Evolutionary conservation across 164 flowering plant species (phyloP).

Genomic region (Hamamelis virginiana): DNA sequence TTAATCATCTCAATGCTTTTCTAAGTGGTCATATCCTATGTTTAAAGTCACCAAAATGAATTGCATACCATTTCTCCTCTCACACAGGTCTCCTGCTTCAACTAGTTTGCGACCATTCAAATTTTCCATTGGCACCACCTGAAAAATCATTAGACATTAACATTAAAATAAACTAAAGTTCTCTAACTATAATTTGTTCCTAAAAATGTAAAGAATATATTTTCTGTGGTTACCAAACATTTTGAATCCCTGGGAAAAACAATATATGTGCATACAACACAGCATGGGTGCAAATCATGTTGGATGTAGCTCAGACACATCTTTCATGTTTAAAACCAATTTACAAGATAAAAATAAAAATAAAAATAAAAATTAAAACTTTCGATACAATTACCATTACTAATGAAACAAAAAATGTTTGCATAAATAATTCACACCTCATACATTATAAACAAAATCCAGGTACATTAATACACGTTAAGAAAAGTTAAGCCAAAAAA

Average conservation of each 20-base stretch:
- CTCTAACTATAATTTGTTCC: background rate
- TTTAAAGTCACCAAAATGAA: conserved; percentile 11
- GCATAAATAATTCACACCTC: no score
- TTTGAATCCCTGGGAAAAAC: no score
- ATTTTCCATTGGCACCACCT: conserved; percentile 98
- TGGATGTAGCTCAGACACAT: no score
- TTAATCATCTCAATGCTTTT: conserved; percentile 7
- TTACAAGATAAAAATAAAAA: background rate
- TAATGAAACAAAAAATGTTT: background rate
- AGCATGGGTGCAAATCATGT: no score
- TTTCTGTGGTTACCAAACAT: no score
- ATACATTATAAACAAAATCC: no score
- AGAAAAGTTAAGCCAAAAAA: background rate
- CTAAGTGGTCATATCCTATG: background rate
- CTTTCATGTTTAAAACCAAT: no score
- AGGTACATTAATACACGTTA: background rate
- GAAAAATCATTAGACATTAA: conserved; percentile 14
- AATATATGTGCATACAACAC: no score
- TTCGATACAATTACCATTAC: no score
- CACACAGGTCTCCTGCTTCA: conserved; percentile 94
- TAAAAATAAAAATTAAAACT: no score
- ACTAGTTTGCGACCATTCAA: conserved; percentile 90
- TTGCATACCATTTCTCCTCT: conserved; percentile 85
- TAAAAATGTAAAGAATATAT: background rate
- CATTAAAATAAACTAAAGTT: background rate